These are phyloP conservation scores for Metschnikowia lachancei DNA, from an alignment of 805 yeast genomes.

Conservation along the genomic window DNA sequence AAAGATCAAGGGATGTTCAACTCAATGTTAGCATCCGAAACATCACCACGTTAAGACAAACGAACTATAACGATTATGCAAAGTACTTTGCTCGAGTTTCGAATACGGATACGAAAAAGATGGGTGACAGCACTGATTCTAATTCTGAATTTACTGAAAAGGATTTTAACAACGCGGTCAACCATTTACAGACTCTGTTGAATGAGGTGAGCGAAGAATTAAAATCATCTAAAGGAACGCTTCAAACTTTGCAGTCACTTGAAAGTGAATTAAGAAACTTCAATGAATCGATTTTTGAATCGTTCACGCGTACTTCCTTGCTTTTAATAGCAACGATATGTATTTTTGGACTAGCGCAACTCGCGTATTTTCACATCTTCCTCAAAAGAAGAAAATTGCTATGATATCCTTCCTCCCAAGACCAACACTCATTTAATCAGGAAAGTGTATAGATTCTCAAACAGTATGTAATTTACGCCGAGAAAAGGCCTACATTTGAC, in stretches of 20 bases:
- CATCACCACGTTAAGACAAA: conserved; percentile 31
- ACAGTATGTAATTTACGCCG: background rate
- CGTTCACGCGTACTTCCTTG: conserved; percentile 32
- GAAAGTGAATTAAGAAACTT: conserved; percentile 36
- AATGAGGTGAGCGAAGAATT: conserved; percentile 32
- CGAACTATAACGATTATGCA: conserved; percentile 37
- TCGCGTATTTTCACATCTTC: conserved; percentile 30
- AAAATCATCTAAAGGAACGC: conserved; percentile 26
- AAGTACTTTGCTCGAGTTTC: conserved; percentile 28
- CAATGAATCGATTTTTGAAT: conserved; percentile 38
- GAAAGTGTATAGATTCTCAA: background rate
- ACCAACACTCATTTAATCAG: background rate
- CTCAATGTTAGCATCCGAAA: conserved; percentile 36
- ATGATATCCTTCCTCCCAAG: conserved; percentile 1
- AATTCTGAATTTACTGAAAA: conserved; percentile 25
- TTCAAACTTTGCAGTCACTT: conserved; percentile 30
- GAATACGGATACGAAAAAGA: background rate
- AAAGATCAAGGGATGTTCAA: conserved; percentile 32
- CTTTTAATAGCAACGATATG: conserved; percentile 27
- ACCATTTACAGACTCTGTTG: conserved; percentile 31
- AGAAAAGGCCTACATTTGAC: background rate
- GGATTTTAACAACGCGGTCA: conserved; percentile 33
- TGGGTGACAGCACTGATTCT: conserved; percentile 10
- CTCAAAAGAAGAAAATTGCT: conserved; percentile 28
- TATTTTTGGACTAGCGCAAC: conserved; percentile 32